Evolutionary conservation across 352 stramenopile genomes (phyloP).

Genomic region (Pelagophyceae sp.): DNA sequence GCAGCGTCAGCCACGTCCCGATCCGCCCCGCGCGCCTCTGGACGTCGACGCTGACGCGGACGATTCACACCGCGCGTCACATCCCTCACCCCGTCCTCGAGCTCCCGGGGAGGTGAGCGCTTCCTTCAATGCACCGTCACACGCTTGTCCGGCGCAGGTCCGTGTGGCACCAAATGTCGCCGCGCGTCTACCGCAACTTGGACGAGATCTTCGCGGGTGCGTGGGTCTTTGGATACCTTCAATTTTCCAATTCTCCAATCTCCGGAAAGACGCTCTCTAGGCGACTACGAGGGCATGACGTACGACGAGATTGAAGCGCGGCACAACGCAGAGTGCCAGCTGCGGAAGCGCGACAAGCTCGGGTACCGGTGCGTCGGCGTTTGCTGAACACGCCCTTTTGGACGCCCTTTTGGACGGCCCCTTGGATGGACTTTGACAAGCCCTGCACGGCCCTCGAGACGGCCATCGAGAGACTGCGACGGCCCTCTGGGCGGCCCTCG

Average conservation of each 20-base stretch:
- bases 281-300: conserved; percentile 76
- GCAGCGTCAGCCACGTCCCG: not conserved
- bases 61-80: conserved; percentile 68
- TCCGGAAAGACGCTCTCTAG: too few relatives aligned
- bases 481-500: too few relatives aligned
- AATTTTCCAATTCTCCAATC: too few relatives aligned
- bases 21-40: conserved; percentile 47
- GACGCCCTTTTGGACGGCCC: too few relatives aligned
- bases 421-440: too few relatives aligned
- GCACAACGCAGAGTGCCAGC: conserved; percentile 70
- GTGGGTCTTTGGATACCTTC: too few relatives aligned
- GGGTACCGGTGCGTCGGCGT: too few relatives aligned
- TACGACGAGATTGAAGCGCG: conserved; percentile 77
- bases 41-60: conserved; percentile 79
- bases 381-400: too few relatives aligned
- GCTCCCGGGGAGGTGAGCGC: not conserved
- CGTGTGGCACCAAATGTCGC: conserved; percentile 25
- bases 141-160: too few relatives aligned
- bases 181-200: conserved; percentile 55
- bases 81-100: conserved; percentile 37
- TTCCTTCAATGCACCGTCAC: too few relatives aligned
- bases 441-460: too few relatives aligned
- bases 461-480: too few relatives aligned
- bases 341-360: conserved; percentile 52
- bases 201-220: conserved; percentile 83